phyloP scores from a whole-genome alignment of 306 rosid genomes.

The Cucumis cinereus region DNA sequence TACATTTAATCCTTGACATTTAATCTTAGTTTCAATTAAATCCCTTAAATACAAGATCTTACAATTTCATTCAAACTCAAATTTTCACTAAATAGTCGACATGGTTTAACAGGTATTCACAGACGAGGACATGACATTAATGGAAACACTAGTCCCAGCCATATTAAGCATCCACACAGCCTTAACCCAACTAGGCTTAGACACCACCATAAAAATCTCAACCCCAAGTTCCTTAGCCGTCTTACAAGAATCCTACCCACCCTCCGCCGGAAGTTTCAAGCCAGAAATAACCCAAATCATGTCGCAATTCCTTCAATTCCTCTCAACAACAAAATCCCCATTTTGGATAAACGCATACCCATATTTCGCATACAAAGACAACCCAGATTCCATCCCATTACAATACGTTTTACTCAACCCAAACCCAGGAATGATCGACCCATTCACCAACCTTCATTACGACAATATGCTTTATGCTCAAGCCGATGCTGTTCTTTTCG shows the following conservation, averaged over 20 bases:
- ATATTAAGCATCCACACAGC: constrained; percentile 64
- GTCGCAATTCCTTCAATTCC: constrained; percentile 56
- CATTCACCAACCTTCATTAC: constrained; percentile 53
- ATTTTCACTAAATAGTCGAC: no score
- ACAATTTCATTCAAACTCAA: no score
- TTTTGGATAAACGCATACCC: constrained; percentile 98
- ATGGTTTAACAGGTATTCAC: constrained; percentile 34
- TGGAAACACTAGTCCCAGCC: constrained; percentile 66
- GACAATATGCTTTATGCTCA: constrained; percentile 94
- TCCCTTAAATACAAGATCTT: no score
- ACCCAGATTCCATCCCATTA: constrained; percentile 43
- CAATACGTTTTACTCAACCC: constrained; percentile 64
- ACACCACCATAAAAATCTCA: constrained; percentile 49
- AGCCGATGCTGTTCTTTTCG: constrained; percentile 70
- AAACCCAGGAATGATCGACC: constrained; percentile 66
- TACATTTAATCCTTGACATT: no score
- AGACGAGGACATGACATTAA: constrained; percentile 31
- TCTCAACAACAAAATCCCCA: constrained; percentile 55
- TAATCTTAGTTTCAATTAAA: no score
- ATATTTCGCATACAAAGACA: constrained; percentile 64
- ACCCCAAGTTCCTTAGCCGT: constrained; percentile 81
- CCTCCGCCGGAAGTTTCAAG: constrained; percentile 82
- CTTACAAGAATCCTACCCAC: constrained; percentile 69
- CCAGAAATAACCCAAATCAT: constrained; percentile 37
- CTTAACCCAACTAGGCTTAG: constrained; percentile 44